These are phyloP conservation scores for Huntiella omanensis DNA, from an alignment of 2,329 filamentous ascomycete species.

Conservation along the genomic window DNA sequence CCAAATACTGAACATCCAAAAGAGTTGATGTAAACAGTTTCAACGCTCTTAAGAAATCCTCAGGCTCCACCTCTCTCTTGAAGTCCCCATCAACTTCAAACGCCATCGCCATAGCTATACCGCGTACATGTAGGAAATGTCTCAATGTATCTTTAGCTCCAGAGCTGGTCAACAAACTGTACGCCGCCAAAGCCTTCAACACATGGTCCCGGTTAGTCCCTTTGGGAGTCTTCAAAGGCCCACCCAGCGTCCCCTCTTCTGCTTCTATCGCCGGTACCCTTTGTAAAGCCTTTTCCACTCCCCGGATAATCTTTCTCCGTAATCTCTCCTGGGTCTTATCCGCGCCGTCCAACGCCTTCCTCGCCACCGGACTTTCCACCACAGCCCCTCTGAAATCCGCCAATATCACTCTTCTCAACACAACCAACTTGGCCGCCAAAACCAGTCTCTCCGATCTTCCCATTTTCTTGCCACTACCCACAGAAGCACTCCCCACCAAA, in stretches of 20 bases:
- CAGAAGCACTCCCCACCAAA: slow-evolving; percentile 22
- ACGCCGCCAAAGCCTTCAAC: slow-evolving; percentile 59
- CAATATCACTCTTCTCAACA: slow-evolving; percentile 55
- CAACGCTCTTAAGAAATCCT: slow-evolving; percentile 44
- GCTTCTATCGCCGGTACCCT: slow-evolving; percentile 32
- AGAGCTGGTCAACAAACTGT: slow-evolving; percentile 63
- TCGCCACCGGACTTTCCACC: slow-evolving; percentile 18
- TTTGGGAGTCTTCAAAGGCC: too few relatives aligned
- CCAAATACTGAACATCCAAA: slow-evolving; percentile 55
- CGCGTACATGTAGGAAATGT: slow-evolving; percentile 58
- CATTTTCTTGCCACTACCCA: slow-evolving; percentile 13
- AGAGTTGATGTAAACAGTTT: slow-evolving; percentile 60
- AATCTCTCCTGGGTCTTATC: slow-evolving; percentile 44
- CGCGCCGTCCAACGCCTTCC: slow-evolving; percentile 34
- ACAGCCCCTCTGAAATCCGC: slow-evolving; percentile 44
- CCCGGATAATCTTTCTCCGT: slow-evolving; percentile 42
- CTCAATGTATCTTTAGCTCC: slow-evolving; percentile 60
- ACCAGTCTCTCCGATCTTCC: slow-evolving; percentile 32
- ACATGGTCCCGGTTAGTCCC: slow-evolving; percentile 29
- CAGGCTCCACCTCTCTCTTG: slow-evolving; percentile 20
- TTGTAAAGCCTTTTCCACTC: slow-evolving; percentile 50
- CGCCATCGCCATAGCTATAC: slow-evolving; percentile 44
- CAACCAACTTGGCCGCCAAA: slow-evolving; percentile 49
- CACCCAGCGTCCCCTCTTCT: slow-evolving; percentile 2
- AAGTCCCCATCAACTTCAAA: slow-evolving; percentile 31